phyloP scores from a whole-genome alignment of 2,329 filamentous ascomycete species.

The Trichophyton rubrum region DNA sequence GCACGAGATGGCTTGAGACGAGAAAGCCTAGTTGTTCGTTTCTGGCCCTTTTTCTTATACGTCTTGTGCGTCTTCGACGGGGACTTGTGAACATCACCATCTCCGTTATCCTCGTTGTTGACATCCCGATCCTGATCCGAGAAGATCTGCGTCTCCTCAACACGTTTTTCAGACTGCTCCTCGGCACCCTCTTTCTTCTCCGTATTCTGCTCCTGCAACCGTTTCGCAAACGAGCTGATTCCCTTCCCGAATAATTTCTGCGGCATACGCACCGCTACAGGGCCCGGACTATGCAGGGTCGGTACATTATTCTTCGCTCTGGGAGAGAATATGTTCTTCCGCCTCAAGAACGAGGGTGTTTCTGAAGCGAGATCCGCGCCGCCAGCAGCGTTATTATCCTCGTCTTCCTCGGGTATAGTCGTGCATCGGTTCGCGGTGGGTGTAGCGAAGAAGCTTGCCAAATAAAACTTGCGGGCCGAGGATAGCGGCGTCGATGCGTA shows the following conservation, averaged over 20 bases:
- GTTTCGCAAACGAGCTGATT: slow-evolving; percentile 28
- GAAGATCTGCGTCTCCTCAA: slow-evolving; percentile 17
- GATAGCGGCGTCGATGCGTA: slow-evolving; percentile 29
- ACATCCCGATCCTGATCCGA: slow-evolving; percentile 19
- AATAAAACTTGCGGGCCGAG: slow-evolving; percentile 33
- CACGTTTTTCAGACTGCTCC: slow-evolving; percentile 31
- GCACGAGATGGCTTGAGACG: slow-evolving; percentile 31
- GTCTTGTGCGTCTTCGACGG: neutral
- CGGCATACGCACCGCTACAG: slow-evolving; percentile 25
- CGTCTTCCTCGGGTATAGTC: slow-evolving; percentile 26
- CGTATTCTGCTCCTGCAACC: slow-evolving; percentile 30
- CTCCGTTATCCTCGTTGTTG: slow-evolving; percentile 20
- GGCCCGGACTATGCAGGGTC: slow-evolving; percentile 21
- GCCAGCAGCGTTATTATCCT: neutral
- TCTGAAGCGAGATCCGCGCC: slow-evolving; percentile 17
- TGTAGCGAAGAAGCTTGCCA: slow-evolving; percentile 35
- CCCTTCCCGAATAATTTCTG: slow-evolving; percentile 27
- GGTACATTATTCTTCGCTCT: neutral
- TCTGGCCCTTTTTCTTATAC: slow-evolving; percentile 37
- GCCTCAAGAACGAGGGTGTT: slow-evolving; percentile 30
- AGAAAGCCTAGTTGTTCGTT: slow-evolving; percentile 35
- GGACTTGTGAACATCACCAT: neutral
- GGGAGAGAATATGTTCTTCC: slow-evolving; percentile 24
- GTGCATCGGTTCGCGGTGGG: slow-evolving; percentile 34
- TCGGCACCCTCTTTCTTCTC: slow-evolving; percentile 34